Evolutionary conservation across 352 stramenopile species (phyloP).

Genomic region (Blastocystis sp.): DNA sequence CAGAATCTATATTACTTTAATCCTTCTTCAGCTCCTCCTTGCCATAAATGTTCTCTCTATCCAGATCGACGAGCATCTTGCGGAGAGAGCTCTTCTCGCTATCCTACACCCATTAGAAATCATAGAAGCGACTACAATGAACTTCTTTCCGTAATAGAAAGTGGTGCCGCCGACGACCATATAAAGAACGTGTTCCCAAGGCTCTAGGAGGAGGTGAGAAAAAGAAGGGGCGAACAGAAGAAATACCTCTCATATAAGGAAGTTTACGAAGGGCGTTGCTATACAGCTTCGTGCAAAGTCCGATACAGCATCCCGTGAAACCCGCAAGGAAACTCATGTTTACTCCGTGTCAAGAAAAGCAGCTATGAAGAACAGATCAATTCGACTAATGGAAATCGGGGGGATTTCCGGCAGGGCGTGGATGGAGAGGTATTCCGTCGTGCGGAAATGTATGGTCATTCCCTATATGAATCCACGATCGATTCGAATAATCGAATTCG

Average conservation of each 20-base stretch:
- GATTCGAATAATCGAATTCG: neutral
- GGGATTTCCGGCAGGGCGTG: neutral
- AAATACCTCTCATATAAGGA: slow-evolving; percentile 57
- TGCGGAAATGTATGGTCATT: neutral
- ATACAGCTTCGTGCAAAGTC: slow-evolving; percentile 59
- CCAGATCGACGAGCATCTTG: slow-evolving; percentile 61
- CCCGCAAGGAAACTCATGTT: slow-evolving; percentile 64
- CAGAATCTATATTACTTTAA: neutral
- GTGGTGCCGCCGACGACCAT: slow-evolving; percentile 43
- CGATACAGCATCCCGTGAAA: slow-evolving; percentile 66
- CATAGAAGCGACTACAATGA: slow-evolving; percentile 22
- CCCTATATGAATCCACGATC: slow-evolving; percentile 1
- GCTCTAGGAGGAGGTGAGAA: slow-evolving; percentile 44
- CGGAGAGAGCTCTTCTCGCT: slow-evolving; percentile 50
- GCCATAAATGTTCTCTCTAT: slow-evolving; percentile 68
- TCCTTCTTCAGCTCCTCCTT: slow-evolving; percentile 5
- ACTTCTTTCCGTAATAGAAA: slow-evolving; percentile 67
- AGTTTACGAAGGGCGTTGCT: slow-evolving; percentile 61
- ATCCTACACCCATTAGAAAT: neutral
- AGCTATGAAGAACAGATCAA: slow-evolving; percentile 34
- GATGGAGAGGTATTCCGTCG: slow-evolving; percentile 13
- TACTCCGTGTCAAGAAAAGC: neutral
- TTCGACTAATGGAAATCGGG: neutral
- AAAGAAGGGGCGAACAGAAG: neutral
- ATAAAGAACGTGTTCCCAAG: slow-evolving; percentile 69